Base-by-base conservation (phyloP, 2,329 filamentous ascomycete genomes). In the Periglandula ipomoeae region DNA sequence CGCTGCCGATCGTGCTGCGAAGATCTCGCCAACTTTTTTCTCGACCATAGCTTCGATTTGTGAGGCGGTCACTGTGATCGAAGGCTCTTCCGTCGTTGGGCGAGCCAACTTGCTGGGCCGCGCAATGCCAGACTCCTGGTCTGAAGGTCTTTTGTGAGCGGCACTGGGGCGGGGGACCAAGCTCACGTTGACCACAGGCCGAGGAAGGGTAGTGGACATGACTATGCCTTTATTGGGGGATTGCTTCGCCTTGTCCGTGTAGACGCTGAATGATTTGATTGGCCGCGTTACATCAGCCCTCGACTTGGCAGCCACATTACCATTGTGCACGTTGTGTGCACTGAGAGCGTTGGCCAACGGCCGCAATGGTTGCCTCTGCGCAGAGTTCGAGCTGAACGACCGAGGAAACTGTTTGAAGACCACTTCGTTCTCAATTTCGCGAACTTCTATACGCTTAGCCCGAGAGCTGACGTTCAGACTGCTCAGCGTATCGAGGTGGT, bases 381-480 rank as follows among this genome's bases (percentile, higher is more conserved):
- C 55, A 7, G 71, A 71, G 54, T 59, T 63, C 10, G 67, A 62
- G 58, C 60, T 68, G 13, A 5, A 20, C n/a, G 76, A 72, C 49
- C 81, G 76, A 24, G 84, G 81, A 48, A 80, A 77, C 47, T 86
- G 83, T 62, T 87, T 89, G 70, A 88, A 94, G 37, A 95, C 84
- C 4, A 94, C 85, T 61, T 96, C 89, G 61, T 97, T 97, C 66
- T 97, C 91, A 50, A 95, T 87, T 65, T 97, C 93, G 45, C 89
- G 84, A 10, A 95, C 85, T 65, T 97, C 91, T 57, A 97, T 96
- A 60, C 94, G 89, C 73, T 96, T 96, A 22, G 91, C 94, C 10
- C 91, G 80, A 46, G 93, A 96, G 60, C 90, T 93, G 60, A 97
- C 93, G 61, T 95, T 96, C 47, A 97, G 72, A 53, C 90, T 95